These are phyloP conservation scores for Pleurotus tuoliensis DNA, from an alignment of 768 basidiomycete genomes.

Conservation along the genomic window DNA sequence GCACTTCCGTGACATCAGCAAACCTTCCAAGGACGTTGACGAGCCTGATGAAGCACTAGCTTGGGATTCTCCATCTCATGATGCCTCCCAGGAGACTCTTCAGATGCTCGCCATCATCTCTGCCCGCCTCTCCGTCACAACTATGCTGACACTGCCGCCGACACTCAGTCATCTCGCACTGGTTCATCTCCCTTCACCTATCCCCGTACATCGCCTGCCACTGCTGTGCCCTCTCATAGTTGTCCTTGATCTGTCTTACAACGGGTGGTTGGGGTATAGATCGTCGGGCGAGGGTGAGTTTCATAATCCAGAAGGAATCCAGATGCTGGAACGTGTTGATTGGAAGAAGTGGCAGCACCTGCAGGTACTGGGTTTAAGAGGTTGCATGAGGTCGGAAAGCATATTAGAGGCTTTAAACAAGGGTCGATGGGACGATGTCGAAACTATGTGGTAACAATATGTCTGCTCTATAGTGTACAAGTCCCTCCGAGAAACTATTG, in stretches of 20 bases:
- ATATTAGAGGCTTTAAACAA: conserved; percentile 46
- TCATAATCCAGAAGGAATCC: neutral
- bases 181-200: conserved; percentile 33
- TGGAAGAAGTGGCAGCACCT: conserved; percentile 58
- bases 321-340: conserved; percentile 37
- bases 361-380: conserved; percentile 52
- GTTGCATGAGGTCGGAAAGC: conserved; percentile 41
- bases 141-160: conserved; percentile 51
- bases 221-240: conserved; percentile 42
- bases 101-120: conserved; percentile 50
- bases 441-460: conserved; percentile 37
- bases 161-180: conserved; percentile 58
- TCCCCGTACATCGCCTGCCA: conserved; percentile 42
- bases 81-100: conserved; percentile 28
- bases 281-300: neutral
- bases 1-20: conserved; percentile 29
- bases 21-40: conserved; percentile 4
- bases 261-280: conserved; percentile 34
- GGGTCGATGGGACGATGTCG: conserved; percentile 64
- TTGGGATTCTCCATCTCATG: conserved; percentile 40
- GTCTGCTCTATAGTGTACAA: conserved; percentile 22
- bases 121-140: conserved; percentile 37
- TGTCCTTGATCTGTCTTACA: conserved; percentile 53
- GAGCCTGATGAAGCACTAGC: conserved; percentile 13
- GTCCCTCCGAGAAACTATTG: neutral